A percentile compares a stretch with the other conserved stretches of the same genome.
Evolutionary conservation across 768 basidiomycete species (phyloP).

Genomic region (Clavulina sp.): DNA sequence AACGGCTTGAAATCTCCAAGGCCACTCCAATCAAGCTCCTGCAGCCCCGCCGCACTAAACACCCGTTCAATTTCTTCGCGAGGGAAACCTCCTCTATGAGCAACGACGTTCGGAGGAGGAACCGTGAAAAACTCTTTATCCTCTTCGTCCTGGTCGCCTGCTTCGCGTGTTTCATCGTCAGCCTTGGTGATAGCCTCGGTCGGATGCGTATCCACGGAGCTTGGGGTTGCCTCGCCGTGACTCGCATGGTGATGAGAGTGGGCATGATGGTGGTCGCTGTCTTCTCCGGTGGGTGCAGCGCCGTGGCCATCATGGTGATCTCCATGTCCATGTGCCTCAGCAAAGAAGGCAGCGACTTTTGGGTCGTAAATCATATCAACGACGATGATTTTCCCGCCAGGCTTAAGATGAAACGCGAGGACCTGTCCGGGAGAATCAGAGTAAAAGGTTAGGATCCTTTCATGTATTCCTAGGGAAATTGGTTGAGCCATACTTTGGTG

Average conservation of each 20-base stretch:
- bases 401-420: slow-evolving; percentile 41
- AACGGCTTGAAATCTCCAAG: not conserved
- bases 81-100: slow-evolving; percentile 6
- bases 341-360: not conserved
- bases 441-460: no score
- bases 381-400: slow-evolving; percentile 41
- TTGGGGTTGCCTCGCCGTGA: no score
- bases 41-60: slow-evolving; percentile 2
- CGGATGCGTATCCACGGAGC: no score
- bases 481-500: no score
- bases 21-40: not conserved
- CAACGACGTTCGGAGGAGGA: not conserved
- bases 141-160: not conserved
- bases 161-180: no score
- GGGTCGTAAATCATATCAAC: slow-evolving; percentile 26
- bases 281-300: not conserved
- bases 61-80: slow-evolving; percentile 1
- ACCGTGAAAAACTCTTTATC: no score
- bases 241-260: no score
- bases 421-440: no score
- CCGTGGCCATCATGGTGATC: not conserved
- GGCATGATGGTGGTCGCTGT: no score
- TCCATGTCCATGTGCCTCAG: not conserved
- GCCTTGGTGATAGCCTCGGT: no score
- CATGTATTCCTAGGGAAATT: no score